Conservation (phyloP, 2,329 filamentous ascomycete genomes). For the Fusarium sp. region DNA sequence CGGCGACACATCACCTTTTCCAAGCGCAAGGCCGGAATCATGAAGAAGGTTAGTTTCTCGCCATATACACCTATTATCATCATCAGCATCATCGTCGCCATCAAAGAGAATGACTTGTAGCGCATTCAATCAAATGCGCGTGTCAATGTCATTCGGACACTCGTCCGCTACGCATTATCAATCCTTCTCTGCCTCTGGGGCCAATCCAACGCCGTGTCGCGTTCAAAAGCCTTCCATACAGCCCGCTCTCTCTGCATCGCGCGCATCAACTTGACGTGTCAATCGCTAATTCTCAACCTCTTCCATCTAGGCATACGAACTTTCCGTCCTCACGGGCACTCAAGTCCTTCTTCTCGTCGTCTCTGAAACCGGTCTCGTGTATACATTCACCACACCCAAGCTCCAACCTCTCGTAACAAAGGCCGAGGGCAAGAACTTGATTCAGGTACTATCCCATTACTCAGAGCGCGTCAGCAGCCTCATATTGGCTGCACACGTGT, state of each 20-base stretch:
- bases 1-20: slow-evolving; percentile 99
- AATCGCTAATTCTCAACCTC: slow-evolving; percentile 35
- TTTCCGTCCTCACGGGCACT: slow-evolving; percentile 96
- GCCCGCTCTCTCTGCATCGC: slow-evolving; percentile 1
- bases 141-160: not conserved
- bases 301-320: slow-evolving; percentile 83
- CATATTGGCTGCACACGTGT: not conserved
- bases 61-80: not conserved
- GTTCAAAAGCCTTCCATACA: slow-evolving; percentile 7
- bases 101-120: not conserved
- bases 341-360: slow-evolving; percentile 97
- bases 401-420: slow-evolving; percentile 98
- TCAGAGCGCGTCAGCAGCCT: slow-evolving; percentile 3
- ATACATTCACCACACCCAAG: slow-evolving; percentile 98
- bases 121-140: slow-evolving; percentile 7
- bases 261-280: not conserved
- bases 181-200: not conserved
- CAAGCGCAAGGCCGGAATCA: slow-evolving; percentile 99
- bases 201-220: slow-evolving; percentile 13
- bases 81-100: not conserved
- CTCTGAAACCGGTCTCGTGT: slow-evolving; percentile 96
- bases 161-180: not conserved
- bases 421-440: slow-evolving; percentile 98
- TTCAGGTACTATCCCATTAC: slow-evolving; percentile 75
- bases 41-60: slow-evolving; percentile 89